Evolutionary conservation across 352 stramenopile genomes (phyloP).

Genomic region (Pythium coloratum): DNA sequence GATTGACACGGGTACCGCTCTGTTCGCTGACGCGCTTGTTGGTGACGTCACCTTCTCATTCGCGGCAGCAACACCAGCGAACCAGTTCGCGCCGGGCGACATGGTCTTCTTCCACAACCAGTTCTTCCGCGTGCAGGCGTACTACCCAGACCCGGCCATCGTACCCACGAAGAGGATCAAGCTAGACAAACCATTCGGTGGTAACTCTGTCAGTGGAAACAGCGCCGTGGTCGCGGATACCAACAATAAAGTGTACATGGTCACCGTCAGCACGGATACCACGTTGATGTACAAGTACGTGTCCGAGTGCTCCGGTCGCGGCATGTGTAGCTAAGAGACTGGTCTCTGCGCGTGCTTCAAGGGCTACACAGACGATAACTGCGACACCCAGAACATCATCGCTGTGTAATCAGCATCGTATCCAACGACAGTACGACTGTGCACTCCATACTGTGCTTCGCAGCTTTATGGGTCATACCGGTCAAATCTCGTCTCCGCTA

Average conservation of each 20-base stretch:
- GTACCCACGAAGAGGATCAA: background rate
- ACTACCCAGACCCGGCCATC: background rate
- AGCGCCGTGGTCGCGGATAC: background rate
- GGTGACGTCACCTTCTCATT: conserved; percentile 27
- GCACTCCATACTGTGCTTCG: too few relatives aligned
- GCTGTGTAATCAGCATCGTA: conserved; percentile 41
- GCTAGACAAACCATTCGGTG: conserved; percentile 53
- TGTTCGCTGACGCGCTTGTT: background rate
- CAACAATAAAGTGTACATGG: conserved; percentile 27
- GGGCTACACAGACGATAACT: conserved; percentile 89
- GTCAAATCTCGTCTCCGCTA: too few relatives aligned
- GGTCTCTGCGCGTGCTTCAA: conserved; percentile 88
- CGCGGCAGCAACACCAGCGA: background rate
- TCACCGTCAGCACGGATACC: conserved; percentile 29
- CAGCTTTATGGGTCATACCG: too few relatives aligned
- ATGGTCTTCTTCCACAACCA: conserved; percentile 62
- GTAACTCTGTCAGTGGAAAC: conserved; percentile 31
- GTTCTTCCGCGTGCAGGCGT: conserved; percentile 45
- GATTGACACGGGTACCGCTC: background rate
- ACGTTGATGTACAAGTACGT: conserved; percentile 67
- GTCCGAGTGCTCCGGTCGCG: conserved; percentile 69
- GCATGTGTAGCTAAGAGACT: conserved; percentile 59
- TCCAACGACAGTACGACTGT: too few relatives aligned
- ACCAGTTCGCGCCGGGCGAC: conserved; percentile 21
- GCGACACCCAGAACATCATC: conserved; percentile 81